Conservation (phyloP, 495 filamentous ascomycete genomes). For the Pyronema domesticum region DNA sequence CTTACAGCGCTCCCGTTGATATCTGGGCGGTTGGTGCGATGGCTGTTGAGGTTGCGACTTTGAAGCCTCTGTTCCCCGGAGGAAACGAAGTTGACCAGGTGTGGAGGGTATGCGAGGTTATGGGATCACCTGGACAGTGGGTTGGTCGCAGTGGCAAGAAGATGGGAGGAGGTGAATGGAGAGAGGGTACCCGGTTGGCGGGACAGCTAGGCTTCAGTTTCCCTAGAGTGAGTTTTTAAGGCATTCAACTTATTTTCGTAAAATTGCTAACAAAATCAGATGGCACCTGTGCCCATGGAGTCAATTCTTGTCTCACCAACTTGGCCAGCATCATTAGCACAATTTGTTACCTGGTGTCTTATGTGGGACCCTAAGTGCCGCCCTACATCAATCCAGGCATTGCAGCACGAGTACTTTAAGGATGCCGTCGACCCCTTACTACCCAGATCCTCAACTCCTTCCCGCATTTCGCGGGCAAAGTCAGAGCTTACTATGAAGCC, state of each 20-base stretch:
- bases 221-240: constrained; percentile 45
- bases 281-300: constrained; percentile 96
- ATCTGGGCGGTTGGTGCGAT: constrained; percentile 99
- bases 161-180: constrained; percentile 95
- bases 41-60: constrained; percentile 93
- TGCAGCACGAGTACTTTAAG: constrained; percentile 88
- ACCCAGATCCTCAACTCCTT: constrained; percentile 68
- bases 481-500: constrained; percentile 52
- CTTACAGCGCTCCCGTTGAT: constrained; percentile 95
- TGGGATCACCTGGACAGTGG: constrained; percentile 98
- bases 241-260: background rate
- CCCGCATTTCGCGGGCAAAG: constrained; percentile 70
- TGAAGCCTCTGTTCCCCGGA: constrained; percentile 94
- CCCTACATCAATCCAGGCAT: constrained; percentile 83
- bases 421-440: constrained; percentile 86
- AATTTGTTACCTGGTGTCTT: constrained; percentile 96
- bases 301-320: constrained; percentile 75
- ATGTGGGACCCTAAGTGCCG: constrained; percentile 97
- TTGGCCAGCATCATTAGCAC: constrained; percentile 73
- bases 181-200: constrained; percentile 77
- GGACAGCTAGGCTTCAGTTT: constrained; percentile 97
- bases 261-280: constrained; percentile 32
- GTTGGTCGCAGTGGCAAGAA: constrained; percentile 72
- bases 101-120: constrained; percentile 97
- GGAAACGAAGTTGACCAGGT: constrained; percentile 98